A percentile compares a stretch with the other conserved stretches of the same genome.
Conservation (phyloP, 805 yeast genomes). For the Wickerhamiella azymoides region DNA sequence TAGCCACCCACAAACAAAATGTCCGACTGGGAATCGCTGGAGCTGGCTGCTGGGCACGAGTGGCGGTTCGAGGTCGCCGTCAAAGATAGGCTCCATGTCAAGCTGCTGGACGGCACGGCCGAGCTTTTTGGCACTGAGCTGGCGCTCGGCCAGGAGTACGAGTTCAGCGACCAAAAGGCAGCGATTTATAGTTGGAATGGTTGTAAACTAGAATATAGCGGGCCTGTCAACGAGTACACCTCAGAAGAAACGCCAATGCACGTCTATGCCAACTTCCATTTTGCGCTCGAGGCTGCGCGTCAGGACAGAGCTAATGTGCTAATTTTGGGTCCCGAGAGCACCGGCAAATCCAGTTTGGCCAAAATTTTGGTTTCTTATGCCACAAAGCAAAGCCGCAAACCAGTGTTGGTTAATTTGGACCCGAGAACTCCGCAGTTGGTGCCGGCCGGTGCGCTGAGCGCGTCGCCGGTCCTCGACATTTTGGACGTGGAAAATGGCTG, state of each 20-base stretch:
- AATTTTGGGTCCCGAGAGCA: constrained; percentile 53
- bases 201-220: constrained; percentile 39
- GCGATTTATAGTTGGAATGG: constrained; percentile 54
- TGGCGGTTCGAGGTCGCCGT: constrained; percentile 65
- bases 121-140: constrained; percentile 92
- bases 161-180: constrained; percentile 40
- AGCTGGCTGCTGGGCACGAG: constrained; percentile 33
- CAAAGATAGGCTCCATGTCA: constrained; percentile 36
- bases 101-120: constrained; percentile 53
- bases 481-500: constrained; percentile 64
- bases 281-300: constrained; percentile 47
- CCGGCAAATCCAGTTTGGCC: constrained; percentile 69
- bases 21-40: constrained; percentile 12
- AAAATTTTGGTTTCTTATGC: constrained; percentile 67
- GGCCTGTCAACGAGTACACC: constrained; percentile 36
- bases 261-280: constrained; percentile 52
- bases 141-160: constrained; percentile 51
- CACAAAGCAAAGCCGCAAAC: constrained; percentile 50
- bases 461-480: constrained; percentile 68
- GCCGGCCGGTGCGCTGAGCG: constrained; percentile 73
- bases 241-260: constrained; percentile 61
- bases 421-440: constrained; percentile 58
- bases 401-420: constrained; percentile 65
- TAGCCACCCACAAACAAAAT: not conserved
- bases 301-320: constrained; percentile 35